phyloP scores from a whole-genome alignment of 2,329 filamentous ascomycete genomes.

The Xylariaceae sp. region DNA sequence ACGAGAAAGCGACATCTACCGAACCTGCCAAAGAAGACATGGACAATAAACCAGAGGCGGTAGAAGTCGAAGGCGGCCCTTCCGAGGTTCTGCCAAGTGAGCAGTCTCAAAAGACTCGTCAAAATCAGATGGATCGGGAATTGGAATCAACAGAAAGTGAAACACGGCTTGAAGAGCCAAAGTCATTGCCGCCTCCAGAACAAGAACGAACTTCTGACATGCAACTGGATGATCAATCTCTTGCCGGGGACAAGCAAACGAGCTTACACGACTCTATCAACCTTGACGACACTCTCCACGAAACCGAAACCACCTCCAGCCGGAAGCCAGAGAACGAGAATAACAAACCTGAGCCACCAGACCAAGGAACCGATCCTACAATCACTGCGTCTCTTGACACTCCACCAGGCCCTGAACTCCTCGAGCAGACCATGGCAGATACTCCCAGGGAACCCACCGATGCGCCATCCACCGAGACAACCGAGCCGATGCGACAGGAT shows the following conservation, averaged over 20 bases:
- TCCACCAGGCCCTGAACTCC: constrained; percentile 9
- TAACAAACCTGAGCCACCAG: constrained; percentile 21
- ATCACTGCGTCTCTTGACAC: constrained; percentile 10
- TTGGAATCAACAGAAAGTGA: constrained; percentile 10
- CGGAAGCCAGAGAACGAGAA: constrained; percentile 33
- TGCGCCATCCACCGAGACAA: constrained; percentile 4
- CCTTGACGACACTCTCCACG: constrained; percentile 17
- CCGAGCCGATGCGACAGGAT: background rate
- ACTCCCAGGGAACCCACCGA: constrained; percentile 1
- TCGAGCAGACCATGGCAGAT: constrained; percentile 2
- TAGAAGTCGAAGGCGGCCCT: constrained; percentile 7
- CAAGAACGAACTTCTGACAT: constrained; percentile 13
- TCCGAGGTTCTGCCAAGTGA: constrained; percentile 11
- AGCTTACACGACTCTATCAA: constrained; percentile 19
- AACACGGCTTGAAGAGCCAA: constrained; percentile 8
- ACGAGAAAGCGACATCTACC: constrained; percentile 11
- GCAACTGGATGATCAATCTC: constrained; percentile 18
- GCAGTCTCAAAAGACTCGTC: constrained; percentile 5
- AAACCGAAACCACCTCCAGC: constrained; percentile 12
- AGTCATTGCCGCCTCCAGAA: constrained; percentile 7
- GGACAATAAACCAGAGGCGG: constrained; percentile 7
- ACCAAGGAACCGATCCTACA: constrained; percentile 12
- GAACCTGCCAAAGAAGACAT: constrained; percentile 12
- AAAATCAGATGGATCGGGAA: constrained; percentile 14
- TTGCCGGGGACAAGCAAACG: constrained; percentile 17